Percentiles rank a stretch among this genome's conserved stretches.
These are phyloP conservation scores for Geotrichum histeridarum DNA, from an alignment of 1,139 yeast species.

Conservation along the genomic window DNA sequence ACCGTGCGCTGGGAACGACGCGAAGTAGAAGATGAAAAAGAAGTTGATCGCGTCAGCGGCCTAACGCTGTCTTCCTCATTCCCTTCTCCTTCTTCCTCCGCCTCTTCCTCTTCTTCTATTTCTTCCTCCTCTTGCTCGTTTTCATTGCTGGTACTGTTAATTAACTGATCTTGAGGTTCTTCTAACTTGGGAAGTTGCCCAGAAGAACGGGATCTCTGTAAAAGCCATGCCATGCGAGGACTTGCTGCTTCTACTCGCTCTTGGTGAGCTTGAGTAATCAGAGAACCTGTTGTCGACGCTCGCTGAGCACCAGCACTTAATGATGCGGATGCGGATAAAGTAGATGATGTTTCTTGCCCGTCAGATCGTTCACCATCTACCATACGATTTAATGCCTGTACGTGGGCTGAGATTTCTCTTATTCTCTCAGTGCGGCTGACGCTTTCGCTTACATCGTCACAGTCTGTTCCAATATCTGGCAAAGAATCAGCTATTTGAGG, in stretches of 20 bases:
- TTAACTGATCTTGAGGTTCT: background rate
- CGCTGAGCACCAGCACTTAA: background rate
- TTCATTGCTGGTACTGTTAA: background rate
- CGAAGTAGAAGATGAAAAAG: slow-evolving; percentile 8
- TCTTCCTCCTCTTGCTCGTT: background rate
- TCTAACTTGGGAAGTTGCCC: slow-evolving; percentile 8
- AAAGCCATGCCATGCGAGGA: slow-evolving; percentile 17
- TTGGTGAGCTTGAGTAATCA: background rate
- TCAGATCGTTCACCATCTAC: background rate
- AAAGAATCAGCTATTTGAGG: background rate
- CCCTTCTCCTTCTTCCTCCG: background rate
- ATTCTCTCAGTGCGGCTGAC: background rate
- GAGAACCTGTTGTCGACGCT: background rate
- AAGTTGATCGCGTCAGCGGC: slow-evolving; percentile 7
- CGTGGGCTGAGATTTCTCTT: slow-evolving; percentile 2
- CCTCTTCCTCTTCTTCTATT: background rate
- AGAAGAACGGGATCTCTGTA: slow-evolving; percentile 10
- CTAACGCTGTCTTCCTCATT: background rate
- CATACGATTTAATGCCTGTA: slow-evolving; percentile 3
- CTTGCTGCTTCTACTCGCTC: slow-evolving; percentile 4
- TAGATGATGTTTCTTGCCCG: background rate
- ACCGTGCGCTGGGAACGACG: slow-evolving; percentile 11
- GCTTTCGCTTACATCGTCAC: background rate
- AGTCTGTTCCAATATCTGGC: background rate
- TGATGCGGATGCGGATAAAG: background rate